Percentiles rank a stretch among this genome's conserved stretches.
Conservation (phyloP, 768 basidiomycete species). For the Termitomyces sp. region DNA sequence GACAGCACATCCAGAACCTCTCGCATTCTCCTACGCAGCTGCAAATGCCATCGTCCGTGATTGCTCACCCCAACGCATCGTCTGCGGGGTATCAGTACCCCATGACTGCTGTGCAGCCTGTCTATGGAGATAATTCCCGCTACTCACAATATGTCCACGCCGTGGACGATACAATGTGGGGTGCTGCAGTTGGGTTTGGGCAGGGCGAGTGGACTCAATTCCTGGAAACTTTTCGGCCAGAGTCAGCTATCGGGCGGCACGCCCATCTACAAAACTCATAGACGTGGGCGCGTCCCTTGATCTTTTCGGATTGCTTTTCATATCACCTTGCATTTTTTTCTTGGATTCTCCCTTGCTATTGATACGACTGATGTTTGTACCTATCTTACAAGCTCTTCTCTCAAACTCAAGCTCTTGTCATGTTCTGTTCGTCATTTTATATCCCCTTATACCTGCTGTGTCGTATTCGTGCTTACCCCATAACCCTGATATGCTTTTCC, state of each 20-base stretch:
- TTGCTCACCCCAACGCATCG: slow-evolving; percentile 6
- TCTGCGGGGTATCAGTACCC: slow-evolving; percentile 13
- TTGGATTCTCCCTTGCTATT: slow-evolving; percentile 16
- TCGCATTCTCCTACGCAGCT: slow-evolving; percentile 16
- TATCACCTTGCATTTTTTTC: slow-evolving; percentile 5
- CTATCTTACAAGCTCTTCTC: slow-evolving; percentile 3
- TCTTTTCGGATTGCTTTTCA: background rate
- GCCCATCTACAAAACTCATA: slow-evolving; percentile 29
- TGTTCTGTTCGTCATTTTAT: slow-evolving; percentile 9
- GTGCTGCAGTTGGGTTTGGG: slow-evolving; percentile 66
- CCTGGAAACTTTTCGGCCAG: slow-evolving; percentile 59
- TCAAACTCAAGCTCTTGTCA: slow-evolving; percentile 1
- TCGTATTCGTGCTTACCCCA: slow-evolving; percentile 7
- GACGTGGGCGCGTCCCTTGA: background rate
- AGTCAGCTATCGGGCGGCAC: slow-evolving; percentile 22
- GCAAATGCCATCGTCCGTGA: slow-evolving; percentile 19
- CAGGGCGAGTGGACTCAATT: slow-evolving; percentile 68
- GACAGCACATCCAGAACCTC: slow-evolving; percentile 8
- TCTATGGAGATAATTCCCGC: slow-evolving; percentile 33
- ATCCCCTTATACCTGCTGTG: slow-evolving; percentile 8
- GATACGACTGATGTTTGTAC: slow-evolving; percentile 16
- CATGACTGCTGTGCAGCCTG: slow-evolving; percentile 19
- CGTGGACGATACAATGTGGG: slow-evolving; percentile 70
- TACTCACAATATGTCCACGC: slow-evolving; percentile 45
- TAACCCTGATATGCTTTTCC: slow-evolving; percentile 3